A percentile compares a stretch with the other conserved stretches of the same genome.
These are phyloP conservation scores for Talaromyces piceae DNA, from an alignment of 2,329 filamentous ascomycete species.

Conservation along the genomic window DNA sequence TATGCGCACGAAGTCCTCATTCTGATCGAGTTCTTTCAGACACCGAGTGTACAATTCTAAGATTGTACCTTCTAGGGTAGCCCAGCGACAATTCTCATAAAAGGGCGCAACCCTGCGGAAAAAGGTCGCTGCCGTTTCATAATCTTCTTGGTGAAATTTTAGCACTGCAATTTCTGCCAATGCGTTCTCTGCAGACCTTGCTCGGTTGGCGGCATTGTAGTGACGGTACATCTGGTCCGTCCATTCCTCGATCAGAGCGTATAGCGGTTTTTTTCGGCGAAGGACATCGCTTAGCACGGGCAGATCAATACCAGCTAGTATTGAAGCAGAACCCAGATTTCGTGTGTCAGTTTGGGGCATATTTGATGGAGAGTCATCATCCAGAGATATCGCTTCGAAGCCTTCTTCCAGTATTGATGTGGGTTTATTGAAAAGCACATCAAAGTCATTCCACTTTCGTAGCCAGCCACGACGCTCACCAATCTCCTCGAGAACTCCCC, in stretches of 20 bases:
- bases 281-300: constrained; percentile 55
- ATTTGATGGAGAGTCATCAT: constrained; percentile 17
- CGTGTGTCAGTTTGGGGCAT: neutral
- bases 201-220: constrained; percentile 70
- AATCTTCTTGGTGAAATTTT: constrained; percentile 70
- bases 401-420: constrained; percentile 17
- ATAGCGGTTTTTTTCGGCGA: constrained; percentile 57
- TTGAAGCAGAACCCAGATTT: neutral
- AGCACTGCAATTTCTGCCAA: constrained; percentile 80
- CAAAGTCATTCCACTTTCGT: constrained; percentile 63
- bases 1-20: constrained; percentile 71
- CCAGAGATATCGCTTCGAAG: constrained; percentile 29
- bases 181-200: constrained; percentile 67
- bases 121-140: constrained; percentile 63
- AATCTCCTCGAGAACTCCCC: constrained; percentile 68
- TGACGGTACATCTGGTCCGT: constrained; percentile 79
- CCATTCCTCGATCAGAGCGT: constrained; percentile 63
- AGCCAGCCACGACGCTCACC: constrained; percentile 68
- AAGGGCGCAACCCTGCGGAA: constrained; percentile 72
- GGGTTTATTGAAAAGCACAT: constrained; percentile 30
- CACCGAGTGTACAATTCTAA: constrained; percentile 79
- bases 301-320: constrained; percentile 44
- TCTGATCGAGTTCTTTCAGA: constrained; percentile 65
- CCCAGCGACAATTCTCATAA: constrained; percentile 74
- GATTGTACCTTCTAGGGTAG: constrained; percentile 70